phyloP scores from a whole-genome alignment of 2,329 filamentous ascomycete species.

The Stachybotrys elegans region DNA sequence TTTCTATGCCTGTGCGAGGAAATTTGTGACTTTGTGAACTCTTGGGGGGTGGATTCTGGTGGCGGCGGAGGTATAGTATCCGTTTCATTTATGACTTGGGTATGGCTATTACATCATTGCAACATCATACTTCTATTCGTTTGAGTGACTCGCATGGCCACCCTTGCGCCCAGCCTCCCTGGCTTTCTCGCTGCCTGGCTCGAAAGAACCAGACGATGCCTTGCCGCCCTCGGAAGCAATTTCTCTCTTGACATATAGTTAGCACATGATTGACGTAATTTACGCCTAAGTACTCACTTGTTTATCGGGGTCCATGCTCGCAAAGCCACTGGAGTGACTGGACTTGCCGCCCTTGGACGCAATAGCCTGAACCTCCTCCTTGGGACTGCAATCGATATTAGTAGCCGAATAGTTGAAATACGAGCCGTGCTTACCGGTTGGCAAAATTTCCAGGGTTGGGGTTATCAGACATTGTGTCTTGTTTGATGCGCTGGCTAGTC shows the following conservation, averaged over 20 bases:
- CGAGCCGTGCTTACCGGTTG: slow-evolving; percentile 15
- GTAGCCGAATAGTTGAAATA: too few relatives aligned
- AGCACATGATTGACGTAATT: too few relatives aligned
- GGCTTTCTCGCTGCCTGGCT: slow-evolving; percentile 46
- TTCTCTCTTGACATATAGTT: slow-evolving; percentile 26
- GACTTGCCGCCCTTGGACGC: slow-evolving; percentile 35
- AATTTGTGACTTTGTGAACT: too few relatives aligned
- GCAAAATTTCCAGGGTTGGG: slow-evolving; percentile 22
- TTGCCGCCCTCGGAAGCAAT: slow-evolving; percentile 52
- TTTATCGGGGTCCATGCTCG: slow-evolving; percentile 35
- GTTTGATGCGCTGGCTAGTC: not conserved
- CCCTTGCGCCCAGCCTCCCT: slow-evolving; percentile 51
- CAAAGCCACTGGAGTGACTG: slow-evolving; percentile 32
- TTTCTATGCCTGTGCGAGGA: too few relatives aligned
- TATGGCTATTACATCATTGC: too few relatives aligned
- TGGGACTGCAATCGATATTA: slow-evolving; percentile 19
- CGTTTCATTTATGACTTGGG: too few relatives aligned
- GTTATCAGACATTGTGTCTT: slow-evolving; percentile 15
- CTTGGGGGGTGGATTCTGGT: too few relatives aligned
- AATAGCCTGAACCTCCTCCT: slow-evolving; percentile 38
- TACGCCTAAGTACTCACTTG: slow-evolving; percentile 28
- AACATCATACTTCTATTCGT: too few relatives aligned
- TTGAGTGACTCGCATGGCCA: too few relatives aligned
- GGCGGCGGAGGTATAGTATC: too few relatives aligned
- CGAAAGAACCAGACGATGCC: slow-evolving; percentile 48